Evolutionary conservation across 2,329 filamentous ascomycete genomes (phyloP), one percentile per base, ranked within the genome.

Genomic region (Arthrinium phaeospermum): DNA sequence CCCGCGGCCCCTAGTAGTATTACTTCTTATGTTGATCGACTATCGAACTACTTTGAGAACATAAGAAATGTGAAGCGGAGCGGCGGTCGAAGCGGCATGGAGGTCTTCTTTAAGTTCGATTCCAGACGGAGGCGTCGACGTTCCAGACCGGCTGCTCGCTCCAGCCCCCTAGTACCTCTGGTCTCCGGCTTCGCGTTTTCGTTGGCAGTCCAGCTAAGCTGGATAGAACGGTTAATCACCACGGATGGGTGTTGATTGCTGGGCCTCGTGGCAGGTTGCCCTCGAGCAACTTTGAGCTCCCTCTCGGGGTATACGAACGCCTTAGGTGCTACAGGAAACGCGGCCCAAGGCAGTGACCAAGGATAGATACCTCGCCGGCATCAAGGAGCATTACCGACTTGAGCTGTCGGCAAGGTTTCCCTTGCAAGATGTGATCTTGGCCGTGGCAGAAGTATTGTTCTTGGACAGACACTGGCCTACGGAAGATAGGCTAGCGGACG

Each of bases 1-100:
- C 37, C 57, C 57, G 41, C 7, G 34, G 2, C 34, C 22, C 19
- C 57, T 37, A 41, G 30, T 41, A 41, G 57, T 22, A 64, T 41
- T 64, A 64, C 34, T 30, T 64, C 30, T 64, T 41, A 41, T 64
- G 57, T 64, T 34, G 57, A 64, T 64, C 34, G 57, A 64, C 57
- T 64, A 41, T 64, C 57, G 34, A 64, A 64, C 10, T 64, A 41
- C 34, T 41, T 22, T 4, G 34, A 41, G 57, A 10, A 22, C 22
- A 64, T 64, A 64, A 64, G 49, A 24, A 51, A 51, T 4, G 4
- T 14, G 49, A 51, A 12, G 47, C 47, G 1, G n/a, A 24, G 53
- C 5, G 30, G 30, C 22, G 30, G 34, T 41, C 19, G 57, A 64
- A 41, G 19, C 34, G 34, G 57, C 34, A 41, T 22, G 57, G 57